Evolutionary conservation across 1,139 yeast species (phyloP), one percentile per base, ranked within the genome.

Genomic region (Hansenula lynferdii): DNA sequence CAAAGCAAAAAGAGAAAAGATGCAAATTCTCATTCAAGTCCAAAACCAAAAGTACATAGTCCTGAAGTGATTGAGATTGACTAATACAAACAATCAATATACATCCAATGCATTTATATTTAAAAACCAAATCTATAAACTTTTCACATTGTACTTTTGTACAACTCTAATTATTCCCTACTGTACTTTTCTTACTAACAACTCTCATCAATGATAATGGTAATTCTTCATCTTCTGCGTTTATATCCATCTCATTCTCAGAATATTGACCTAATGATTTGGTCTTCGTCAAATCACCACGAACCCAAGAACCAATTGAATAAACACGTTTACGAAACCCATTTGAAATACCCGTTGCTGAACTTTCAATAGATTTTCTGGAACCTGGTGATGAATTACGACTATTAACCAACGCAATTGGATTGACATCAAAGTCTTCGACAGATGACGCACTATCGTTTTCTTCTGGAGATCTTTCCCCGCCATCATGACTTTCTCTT

Each of bases 41-140:
- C 74, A 59, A 47, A 66, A 65, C 54, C 61, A 7, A 60, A 63
- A 41, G 74, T 65, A 62, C 75, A 80, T 39, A 79, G 86, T 48
- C 92, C 94, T 0, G 95, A 85, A 45, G 75, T 76, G 23, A 85
- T 86, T 45, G 89, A 85, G 55, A 84, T 86, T 47, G 95, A 86
- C 61, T 26, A 7, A 17, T 11, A 6, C 17, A n/a, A 11, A 17
- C 20, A n/a, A 16, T 15, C 9, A 17, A 17, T 24, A 12, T 24
- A 24, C 5, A 24, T 24, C n/a, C n/a, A 24, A 24, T 24, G 26
- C 26, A 24, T 24, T 24, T 10, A 6, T 20, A 20, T 24, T 7
- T 24, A 24, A 23, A 23, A 23, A 9, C n/a, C n/a, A n/a, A n/a
- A 12, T 31, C 24, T 31, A 19, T 31, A 17, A 23, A 31, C 8